These are phyloP conservation scores for Datisca glomerata DNA, from an alignment of 306 rosid species.

Conservation along the genomic window DNA sequence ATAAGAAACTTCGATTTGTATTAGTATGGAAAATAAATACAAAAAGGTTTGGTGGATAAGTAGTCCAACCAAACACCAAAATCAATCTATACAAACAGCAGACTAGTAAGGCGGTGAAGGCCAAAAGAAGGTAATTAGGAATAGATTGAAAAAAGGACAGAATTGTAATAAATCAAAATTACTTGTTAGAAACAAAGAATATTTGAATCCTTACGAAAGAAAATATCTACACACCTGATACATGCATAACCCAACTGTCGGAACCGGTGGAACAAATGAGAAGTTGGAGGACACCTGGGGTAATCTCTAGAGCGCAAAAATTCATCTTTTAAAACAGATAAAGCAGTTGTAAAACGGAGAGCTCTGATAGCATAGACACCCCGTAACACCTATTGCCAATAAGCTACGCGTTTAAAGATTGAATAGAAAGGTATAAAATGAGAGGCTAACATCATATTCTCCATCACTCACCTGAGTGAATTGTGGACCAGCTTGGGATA, in stretches of 20 bases:
- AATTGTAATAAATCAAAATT: not conserved
- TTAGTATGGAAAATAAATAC: no score
- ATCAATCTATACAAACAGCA: no score
- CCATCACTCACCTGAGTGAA: conserved; percentile 72
- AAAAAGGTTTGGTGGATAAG: no score
- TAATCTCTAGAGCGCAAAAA: conserved; percentile 95
- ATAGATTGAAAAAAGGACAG: no score
- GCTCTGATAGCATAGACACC: conserved; percentile 91
- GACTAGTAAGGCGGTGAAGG: no score
- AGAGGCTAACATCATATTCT: conserved; percentile 5
- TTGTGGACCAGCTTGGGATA: conserved; percentile 98
- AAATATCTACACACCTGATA: conserved; percentile 55
- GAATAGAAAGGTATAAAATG: not conserved
- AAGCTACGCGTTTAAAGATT: conserved; percentile 16
- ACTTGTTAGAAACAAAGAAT: no score
- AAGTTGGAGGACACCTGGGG: conserved; percentile 95
- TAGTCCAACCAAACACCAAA: no score
- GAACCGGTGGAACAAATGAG: conserved; percentile 83
- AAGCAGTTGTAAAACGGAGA: conserved; percentile 75
- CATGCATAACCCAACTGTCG: conserved; percentile 89
- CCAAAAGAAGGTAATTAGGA: no score
- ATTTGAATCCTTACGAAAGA: not conserved
- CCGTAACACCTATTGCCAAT: conserved; percentile 61
- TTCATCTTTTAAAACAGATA: conserved; percentile 83
- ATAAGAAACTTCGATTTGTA: no score